Evolutionary conservation across 345 rosid species (phyloP).

Genomic region (Ailanthus altissimus): DNA sequence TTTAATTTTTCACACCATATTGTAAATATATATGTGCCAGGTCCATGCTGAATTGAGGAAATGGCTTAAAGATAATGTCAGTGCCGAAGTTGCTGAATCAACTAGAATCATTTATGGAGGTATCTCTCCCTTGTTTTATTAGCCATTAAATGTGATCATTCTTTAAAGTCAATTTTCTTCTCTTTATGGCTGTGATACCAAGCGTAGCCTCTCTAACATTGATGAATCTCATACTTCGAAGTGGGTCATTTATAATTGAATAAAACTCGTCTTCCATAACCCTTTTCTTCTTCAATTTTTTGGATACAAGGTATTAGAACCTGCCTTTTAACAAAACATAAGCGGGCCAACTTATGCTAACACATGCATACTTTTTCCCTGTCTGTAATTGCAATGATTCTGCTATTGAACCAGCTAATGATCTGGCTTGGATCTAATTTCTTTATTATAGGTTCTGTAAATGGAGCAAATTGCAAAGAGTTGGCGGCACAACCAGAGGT

Average conservation of each 20-base stretch:
- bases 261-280: not conserved
- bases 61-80: conserved; percentile 59
- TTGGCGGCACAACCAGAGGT: conserved; percentile 61
- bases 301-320: not conserved
- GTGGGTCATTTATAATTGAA: not conserved
- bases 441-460: conserved; percentile 53
- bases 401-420: not conserved
- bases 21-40: conserved; percentile 27
- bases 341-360: not conserved
- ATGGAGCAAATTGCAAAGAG: conserved; percentile 66
- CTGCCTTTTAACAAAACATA: not conserved
- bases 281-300: not conserved
- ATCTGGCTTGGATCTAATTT: conserved; percentile 3
- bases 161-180: not conserved
- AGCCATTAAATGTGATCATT: no score
- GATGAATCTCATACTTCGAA: not conserved
- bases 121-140: conserved; percentile 17
- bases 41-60: conserved; percentile 68
- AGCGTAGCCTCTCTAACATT: not conserved
- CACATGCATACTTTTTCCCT: not conserved
- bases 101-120: conserved; percentile 81
- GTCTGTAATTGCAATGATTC: not conserved
- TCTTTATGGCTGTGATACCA: not conserved
- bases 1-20: not conserved
- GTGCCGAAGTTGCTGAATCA: conserved; percentile 58